phyloP scores from a whole-genome alignment of 2,329 filamentous ascomycete genomes.

The Raffaelea ambrosiae region DNA sequence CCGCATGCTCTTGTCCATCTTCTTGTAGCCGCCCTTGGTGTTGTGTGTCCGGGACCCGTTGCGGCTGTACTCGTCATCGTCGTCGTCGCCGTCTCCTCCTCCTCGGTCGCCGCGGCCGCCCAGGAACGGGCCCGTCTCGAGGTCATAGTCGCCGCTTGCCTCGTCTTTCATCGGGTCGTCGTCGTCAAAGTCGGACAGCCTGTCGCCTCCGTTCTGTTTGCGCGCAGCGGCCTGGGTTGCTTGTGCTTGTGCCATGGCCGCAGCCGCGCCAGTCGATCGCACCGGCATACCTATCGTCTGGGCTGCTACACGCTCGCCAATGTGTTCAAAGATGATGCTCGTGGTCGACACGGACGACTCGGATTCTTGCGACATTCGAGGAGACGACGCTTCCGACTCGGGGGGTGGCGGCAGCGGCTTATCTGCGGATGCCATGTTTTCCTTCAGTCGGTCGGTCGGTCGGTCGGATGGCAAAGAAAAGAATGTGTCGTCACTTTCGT shows the following conservation, averaged over 20 bases:
- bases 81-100: slow-evolving; percentile 19
- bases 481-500: no score
- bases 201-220: slow-evolving; percentile 12
- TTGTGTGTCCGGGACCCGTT: slow-evolving; percentile 25
- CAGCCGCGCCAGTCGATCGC: not conserved
- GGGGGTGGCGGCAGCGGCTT: not conserved
- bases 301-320: slow-evolving; percentile 45
- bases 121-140: slow-evolving; percentile 47
- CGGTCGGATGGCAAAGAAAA: no score
- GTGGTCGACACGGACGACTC: slow-evolving; percentile 74
- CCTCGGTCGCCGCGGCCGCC: slow-evolving; percentile 23
- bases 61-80: slow-evolving; percentile 9
- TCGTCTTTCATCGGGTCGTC: slow-evolving; percentile 37
- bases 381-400: not conserved
- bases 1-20: slow-evolving; percentile 59
- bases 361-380: slow-evolving; percentile 46
- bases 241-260: not conserved
- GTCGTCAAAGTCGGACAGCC: slow-evolving; percentile 31
- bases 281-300: slow-evolving; percentile 9
- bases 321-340: slow-evolving; percentile 71
- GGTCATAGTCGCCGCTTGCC: slow-evolving; percentile 28
- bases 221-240: not conserved
- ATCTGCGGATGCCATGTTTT: not conserved
- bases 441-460: no score
- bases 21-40: slow-evolving; percentile 33